phyloP scores from a whole-genome alignment of 768 basidiomycete genomes.

The Pleurotus platypus region DNA sequence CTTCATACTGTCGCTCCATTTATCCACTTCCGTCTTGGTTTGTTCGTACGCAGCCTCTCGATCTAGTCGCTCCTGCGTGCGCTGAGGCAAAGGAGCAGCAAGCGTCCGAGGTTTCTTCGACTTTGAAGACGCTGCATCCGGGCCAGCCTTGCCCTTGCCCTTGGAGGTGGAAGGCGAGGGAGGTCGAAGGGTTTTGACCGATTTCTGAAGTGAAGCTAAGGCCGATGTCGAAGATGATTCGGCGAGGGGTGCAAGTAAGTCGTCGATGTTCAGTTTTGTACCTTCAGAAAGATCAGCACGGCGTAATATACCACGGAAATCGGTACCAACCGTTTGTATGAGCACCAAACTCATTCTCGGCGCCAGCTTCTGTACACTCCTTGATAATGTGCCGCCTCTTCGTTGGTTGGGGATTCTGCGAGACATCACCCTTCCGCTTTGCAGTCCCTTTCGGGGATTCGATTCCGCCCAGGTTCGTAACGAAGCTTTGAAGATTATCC shows the following conservation, averaged over 20 bases:
- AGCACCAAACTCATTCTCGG: slow-evolving; percentile 80
- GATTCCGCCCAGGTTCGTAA: slow-evolving; percentile 51
- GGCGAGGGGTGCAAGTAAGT: no score
- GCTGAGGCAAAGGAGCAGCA: slow-evolving; percentile 80
- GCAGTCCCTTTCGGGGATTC: slow-evolving; percentile 56
- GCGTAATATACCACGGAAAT: no score
- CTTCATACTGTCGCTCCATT: slow-evolving; percentile 87
- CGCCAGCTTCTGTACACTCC: slow-evolving; percentile 75
- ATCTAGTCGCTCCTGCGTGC: slow-evolving; percentile 86
- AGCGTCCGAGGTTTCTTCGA: slow-evolving; percentile 40
- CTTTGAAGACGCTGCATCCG: not conserved
- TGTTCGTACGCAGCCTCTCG: slow-evolving; percentile 93
- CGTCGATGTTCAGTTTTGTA: no score
- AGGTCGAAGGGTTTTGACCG: slow-evolving; percentile 41
- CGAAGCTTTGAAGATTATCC: slow-evolving; percentile 67
- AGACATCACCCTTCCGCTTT: slow-evolving; percentile 41
- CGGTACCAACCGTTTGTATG: no score
- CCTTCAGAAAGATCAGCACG: no score
- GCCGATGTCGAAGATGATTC: no score
- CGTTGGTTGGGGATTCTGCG: slow-evolving; percentile 24
- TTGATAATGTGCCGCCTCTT: slow-evolving; percentile 60
- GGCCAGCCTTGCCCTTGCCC: slow-evolving; percentile 30
- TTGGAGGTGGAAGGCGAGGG: slow-evolving; percentile 46
- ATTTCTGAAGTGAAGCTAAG: no score
- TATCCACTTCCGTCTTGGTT: slow-evolving; percentile 88